Percentiles rank a stretch among this genome's conserved stretches.
Evolutionary conservation across 208 protist genomes (phyloP).

Genomic region (Leishmania arabica): DNA sequence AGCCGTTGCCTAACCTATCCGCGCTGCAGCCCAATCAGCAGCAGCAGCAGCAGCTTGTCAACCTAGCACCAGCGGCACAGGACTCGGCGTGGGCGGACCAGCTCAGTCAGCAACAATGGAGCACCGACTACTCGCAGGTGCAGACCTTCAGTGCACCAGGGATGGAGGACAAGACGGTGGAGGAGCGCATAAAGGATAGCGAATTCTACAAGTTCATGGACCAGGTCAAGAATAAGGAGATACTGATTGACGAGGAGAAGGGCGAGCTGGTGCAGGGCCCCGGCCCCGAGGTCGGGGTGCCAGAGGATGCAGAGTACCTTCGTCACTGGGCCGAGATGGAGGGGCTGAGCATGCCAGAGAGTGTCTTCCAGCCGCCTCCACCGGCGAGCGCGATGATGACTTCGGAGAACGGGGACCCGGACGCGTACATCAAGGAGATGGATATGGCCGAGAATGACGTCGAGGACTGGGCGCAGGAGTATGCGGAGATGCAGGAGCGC

Average conservation of each 20-base stretch:
- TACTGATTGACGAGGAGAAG: slow-evolving; percentile 85
- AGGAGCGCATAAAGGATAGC: slow-evolving; percentile 64
- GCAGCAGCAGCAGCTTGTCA: slow-evolving; percentile 19
- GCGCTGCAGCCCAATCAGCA: slow-evolving; percentile 31
- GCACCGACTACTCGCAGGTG: slow-evolving; percentile 70
- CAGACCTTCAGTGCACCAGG: slow-evolving; percentile 61
- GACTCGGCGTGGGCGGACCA: slow-evolving; percentile 59
- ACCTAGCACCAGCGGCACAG: slow-evolving; percentile 18
- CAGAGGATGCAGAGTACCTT: slow-evolving; percentile 68
- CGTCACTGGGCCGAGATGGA: slow-evolving; percentile 46
- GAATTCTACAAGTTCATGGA: slow-evolving; percentile 89
- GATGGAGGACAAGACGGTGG: slow-evolving; percentile 45
- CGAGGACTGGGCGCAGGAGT: slow-evolving; percentile 83
- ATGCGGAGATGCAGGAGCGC: slow-evolving; percentile 64
- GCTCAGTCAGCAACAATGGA: slow-evolving; percentile 68
- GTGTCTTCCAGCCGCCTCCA: slow-evolving; percentile 39
- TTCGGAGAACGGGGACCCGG: slow-evolving; percentile 5
- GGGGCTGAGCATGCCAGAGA: slow-evolving; percentile 54
- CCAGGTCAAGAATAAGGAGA: slow-evolving; percentile 61
- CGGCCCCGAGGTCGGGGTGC: slow-evolving; percentile 53
- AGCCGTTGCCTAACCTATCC: slow-evolving; percentile 37
- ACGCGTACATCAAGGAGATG: slow-evolving; percentile 23
- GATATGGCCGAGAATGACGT: slow-evolving; percentile 47
- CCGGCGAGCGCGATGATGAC: slow-evolving; percentile 8
- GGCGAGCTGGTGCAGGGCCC: slow-evolving; percentile 72